Percentiles rank a stretch among this genome's conserved stretches.
Conservation (phyloP, 2,329 filamentous ascomycete genomes). For the Xylaria sp. region DNA sequence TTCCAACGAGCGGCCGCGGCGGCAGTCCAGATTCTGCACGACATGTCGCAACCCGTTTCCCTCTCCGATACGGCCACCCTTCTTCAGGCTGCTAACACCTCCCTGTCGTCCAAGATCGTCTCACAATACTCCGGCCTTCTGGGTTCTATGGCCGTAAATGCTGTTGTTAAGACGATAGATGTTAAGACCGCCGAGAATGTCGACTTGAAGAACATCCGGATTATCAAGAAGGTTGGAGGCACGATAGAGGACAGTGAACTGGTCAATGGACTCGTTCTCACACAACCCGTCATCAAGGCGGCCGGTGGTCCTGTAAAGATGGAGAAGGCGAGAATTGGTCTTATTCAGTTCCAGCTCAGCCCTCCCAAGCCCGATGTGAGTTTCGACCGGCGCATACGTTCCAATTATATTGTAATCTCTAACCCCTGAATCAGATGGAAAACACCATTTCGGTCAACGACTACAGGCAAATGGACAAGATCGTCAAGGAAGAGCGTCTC, state of each 20-base stretch:
- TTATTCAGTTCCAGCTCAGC: constrained; percentile 98
- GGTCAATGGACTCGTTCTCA: constrained; percentile 87
- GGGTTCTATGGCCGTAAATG: constrained; percentile 96
- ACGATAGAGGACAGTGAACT: constrained; percentile 98
- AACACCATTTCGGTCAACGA: constrained; percentile 99
- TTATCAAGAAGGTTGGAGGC: constrained; percentile 95
- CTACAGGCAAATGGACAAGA: constrained; percentile 99
- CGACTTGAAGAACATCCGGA: constrained; percentile 91
- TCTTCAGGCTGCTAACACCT: constrained; percentile 93
- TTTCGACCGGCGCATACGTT: constrained; percentile 15
- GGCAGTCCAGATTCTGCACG: constrained; percentile 82
- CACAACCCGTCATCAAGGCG: constrained; percentile 89
- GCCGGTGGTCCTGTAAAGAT: constrained; percentile 85
- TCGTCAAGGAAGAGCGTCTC: constrained; percentile 96
- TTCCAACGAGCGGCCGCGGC: constrained; percentile 92
- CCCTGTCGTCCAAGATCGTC: constrained; percentile 96
- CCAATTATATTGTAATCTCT: neutral
- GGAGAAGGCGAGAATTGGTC: constrained; percentile 93
- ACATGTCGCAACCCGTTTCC: constrained; percentile 91
- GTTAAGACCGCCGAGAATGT: constrained; percentile 94
- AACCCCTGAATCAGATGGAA: constrained; percentile 65
- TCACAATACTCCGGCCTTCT: constrained; percentile 93
- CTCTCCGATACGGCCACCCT: constrained; percentile 83
- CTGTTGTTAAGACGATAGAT: constrained; percentile 93
- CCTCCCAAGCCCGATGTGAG: constrained; percentile 92